Evolutionary conservation across 352 stramenopile genomes (phyloP), one percentile per base, ranked within the genome.

Genomic region (Globisporangium nodosum): DNA sequence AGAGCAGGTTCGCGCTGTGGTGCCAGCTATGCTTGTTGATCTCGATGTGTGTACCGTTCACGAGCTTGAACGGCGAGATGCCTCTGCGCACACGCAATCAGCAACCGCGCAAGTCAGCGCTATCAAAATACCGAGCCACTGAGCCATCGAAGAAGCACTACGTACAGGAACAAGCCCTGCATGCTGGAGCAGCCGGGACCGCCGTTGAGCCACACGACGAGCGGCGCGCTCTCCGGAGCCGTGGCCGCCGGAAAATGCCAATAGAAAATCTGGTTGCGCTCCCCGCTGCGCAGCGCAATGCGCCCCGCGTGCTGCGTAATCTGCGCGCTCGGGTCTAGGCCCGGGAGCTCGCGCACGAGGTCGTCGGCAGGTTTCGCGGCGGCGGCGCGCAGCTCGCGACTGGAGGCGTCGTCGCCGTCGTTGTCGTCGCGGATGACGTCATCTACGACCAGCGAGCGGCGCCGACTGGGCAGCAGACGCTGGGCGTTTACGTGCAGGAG

Each of bases 171-270:
- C 18, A 91, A 52, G 1, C 85, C 85, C 49, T 92, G 74, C 67
- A 91, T 81, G 63, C 85, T 92, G 8, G 82, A 86, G 49, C 85
- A 94, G n/a, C 85, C 85, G 12, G 85, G 82, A 4, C 85, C 85
- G 15, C 85, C 82, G 68, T 92, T 90, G 5, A 94, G 56, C 82
- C 85, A 94, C 16, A 94, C 76, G 1, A 90, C 65, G 18, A 94
- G 69, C 35, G 81, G 81, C 30, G 73, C 71, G 9, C 62, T 80
- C 56, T 82, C 70, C 6, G 81, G 39, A 16, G 78, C 56, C 16
- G 69, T 62, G 15, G 71, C 63, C 1, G 81, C 78, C 21, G 72
- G 64, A 45, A 94, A 88, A 54, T 89, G 81, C 85, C 85, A 94
- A 54, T 92, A 94, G 60, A 94, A 94, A 31, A 94, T 70, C 3